These are phyloP conservation scores for Cladorrhinum sp. DNA, from an alignment of 2,329 filamentous ascomycete genomes.

Conservation along the genomic window DNA sequence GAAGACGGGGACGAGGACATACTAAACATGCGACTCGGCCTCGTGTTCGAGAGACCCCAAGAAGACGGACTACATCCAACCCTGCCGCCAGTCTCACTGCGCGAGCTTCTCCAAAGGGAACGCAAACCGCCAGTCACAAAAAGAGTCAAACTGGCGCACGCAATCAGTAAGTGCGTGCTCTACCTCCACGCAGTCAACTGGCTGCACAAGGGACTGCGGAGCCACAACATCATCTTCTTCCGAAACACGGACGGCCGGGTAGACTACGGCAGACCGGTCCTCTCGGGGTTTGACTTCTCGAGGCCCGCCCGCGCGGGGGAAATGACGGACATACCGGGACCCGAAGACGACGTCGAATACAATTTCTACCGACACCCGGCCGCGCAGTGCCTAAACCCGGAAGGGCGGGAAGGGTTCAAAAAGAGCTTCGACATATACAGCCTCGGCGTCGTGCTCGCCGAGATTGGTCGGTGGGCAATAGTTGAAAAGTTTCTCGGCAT, in stretches of 20 bases:
- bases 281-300: conserved; percentile 42
- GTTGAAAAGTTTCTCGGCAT: conserved; percentile 26
- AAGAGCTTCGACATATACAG: conserved; percentile 45
- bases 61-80: conserved; percentile 36
- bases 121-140: conserved; percentile 49
- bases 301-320: conserved; percentile 38
- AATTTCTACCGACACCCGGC: conserved; percentile 47
- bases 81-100: conserved; percentile 45
- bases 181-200: conserved; percentile 53
- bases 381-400: conserved; percentile 37
- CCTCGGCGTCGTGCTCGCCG: conserved; percentile 48
- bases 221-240: conserved; percentile 43
- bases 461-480: conserved; percentile 38
- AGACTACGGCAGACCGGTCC: conserved; percentile 33
- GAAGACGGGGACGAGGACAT: conserved; percentile 45
- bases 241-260: conserved; percentile 35
- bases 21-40: conserved; percentile 45
- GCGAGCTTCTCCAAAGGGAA: conserved; percentile 41
- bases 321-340: conserved; percentile 38
- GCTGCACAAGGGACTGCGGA: conserved; percentile 45
- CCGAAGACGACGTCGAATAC: conserved; percentile 35
- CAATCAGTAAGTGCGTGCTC: conserved; percentile 50
- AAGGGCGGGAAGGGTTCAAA: conserved; percentile 37
- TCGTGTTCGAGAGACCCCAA: conserved; percentile 51
- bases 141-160: conserved; percentile 49